Percentiles rank a stretch among this genome's conserved stretches.
Conservation (phyloP, 768 basidiomycete species). For the Omphalotus guepiniiformis region DNA sequence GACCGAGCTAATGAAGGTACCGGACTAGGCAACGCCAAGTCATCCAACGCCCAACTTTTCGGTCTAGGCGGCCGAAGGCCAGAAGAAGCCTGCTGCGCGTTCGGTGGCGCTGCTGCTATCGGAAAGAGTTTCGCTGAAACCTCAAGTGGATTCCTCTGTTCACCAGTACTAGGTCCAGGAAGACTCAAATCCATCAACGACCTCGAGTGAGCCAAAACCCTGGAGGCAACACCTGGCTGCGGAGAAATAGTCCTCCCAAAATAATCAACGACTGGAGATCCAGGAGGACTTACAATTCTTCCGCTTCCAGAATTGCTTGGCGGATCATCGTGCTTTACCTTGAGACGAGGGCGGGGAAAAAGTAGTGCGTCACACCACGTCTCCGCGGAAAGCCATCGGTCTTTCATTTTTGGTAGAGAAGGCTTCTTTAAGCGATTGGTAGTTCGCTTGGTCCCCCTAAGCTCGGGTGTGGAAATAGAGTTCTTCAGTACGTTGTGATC, state of each 20-base stretch:
- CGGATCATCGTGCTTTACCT: slow-evolving; percentile 36
- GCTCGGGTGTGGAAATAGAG: slow-evolving; percentile 65
- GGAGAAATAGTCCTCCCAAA: slow-evolving; percentile 12
- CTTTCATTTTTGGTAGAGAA: slow-evolving; percentile 38
- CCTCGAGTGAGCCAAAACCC: slow-evolving; percentile 46
- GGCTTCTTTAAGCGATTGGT: no score
- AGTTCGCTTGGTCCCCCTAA: slow-evolving; percentile 28
- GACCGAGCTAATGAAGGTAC: slow-evolving; percentile 54
- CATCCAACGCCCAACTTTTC: slow-evolving; percentile 58
- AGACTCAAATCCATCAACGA: slow-evolving; percentile 34
- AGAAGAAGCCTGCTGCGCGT: background rate
- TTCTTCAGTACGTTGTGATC: slow-evolving; percentile 35
- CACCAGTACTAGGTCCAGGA: background rate
- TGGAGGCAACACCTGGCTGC: slow-evolving; percentile 31
- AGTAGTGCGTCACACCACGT: slow-evolving; percentile 80
- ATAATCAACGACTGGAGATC: slow-evolving; percentile 31
- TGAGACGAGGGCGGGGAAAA: slow-evolving; percentile 72
- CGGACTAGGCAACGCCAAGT: slow-evolving; percentile 54
- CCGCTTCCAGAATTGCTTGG: slow-evolving; percentile 18
- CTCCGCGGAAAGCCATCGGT: slow-evolving; percentile 69
- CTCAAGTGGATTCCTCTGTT: no score
- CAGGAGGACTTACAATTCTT: slow-evolving; percentile 47
- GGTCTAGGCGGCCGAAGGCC: slow-evolving; percentile 35
- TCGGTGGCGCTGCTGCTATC: background rate
- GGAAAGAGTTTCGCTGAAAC: background rate